Evolutionary conservation across 176 grass and related monocot genomes (phyloP).

Genomic region (Ensete ventricosum): DNA sequence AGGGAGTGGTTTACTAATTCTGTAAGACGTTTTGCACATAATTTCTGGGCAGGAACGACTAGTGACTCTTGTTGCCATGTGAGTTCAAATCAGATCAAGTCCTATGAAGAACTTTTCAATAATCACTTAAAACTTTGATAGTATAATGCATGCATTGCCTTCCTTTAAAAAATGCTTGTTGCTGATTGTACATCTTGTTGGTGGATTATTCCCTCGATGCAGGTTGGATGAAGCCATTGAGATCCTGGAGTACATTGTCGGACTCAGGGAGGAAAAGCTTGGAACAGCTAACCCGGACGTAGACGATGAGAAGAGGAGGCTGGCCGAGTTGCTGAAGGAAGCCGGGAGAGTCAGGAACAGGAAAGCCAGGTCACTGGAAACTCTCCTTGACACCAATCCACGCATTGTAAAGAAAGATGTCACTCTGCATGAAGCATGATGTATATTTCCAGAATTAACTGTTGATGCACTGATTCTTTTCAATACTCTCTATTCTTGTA

Average conservation of each 20-base stretch:
- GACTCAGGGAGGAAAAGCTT: slow-evolving; percentile 19
- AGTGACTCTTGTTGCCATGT: not conserved
- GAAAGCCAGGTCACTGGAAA: slow-evolving; percentile 19
- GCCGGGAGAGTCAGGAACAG: slow-evolving; percentile 20
- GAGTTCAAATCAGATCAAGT: too few species aligned
- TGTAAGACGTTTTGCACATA: too few species aligned
- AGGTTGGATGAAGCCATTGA: slow-evolving; percentile 22
- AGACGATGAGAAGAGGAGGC: slow-evolving; percentile 18
- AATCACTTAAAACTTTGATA: not conserved
- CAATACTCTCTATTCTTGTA: not conserved
- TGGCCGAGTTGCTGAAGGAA: slow-evolving; percentile 21
- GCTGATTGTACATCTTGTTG: not conserved
- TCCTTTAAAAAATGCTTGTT: not conserved
- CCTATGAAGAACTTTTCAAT: too few species aligned
- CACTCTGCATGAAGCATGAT: slow-evolving; percentile 1
- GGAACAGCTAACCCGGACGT: slow-evolving; percentile 25
- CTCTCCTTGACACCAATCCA: slow-evolving; percentile 7
- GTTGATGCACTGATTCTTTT: slow-evolving; percentile 5
- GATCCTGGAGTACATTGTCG: slow-evolving; percentile 16
- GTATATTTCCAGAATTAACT: slow-evolving; percentile 13
- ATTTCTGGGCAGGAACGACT: too few species aligned
- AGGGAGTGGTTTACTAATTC: too few species aligned
- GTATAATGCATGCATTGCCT: not conserved
- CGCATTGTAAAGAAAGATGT: not conserved
- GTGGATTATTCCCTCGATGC: not conserved